phyloP scores from a whole-genome alignment of 352 stramenopile species.

The Globisporangium rhizosaccharum region DNA sequence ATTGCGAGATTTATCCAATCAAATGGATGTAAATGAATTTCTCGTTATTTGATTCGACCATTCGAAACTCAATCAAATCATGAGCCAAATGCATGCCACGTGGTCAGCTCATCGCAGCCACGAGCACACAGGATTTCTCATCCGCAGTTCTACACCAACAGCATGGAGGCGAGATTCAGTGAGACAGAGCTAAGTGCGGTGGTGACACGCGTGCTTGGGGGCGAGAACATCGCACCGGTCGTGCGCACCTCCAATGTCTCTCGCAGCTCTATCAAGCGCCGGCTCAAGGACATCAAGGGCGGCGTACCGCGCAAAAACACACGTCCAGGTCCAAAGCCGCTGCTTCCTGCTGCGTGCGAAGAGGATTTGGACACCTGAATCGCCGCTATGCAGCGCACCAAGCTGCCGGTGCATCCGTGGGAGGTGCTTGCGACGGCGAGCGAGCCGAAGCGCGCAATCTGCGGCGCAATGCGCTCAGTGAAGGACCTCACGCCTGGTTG shows the following conservation, averaged over 20 bases:
- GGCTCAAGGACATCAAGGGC: not conserved
- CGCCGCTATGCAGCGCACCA: not conserved
- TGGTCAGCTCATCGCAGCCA: too few relatives aligned
- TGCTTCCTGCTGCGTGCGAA: not conserved
- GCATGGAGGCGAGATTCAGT: too few relatives aligned
- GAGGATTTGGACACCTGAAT: not conserved
- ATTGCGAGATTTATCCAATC: too few relatives aligned
- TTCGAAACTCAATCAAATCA: too few relatives aligned
- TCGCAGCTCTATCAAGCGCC: not conserved
- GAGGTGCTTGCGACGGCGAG: not conserved
- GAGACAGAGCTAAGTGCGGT: not conserved
- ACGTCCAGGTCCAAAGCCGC: not conserved
- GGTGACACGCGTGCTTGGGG: not conserved
- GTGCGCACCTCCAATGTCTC: not conserved
- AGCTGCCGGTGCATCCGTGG: not conserved
- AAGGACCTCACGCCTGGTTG: not conserved
- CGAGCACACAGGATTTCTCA: too few relatives aligned
- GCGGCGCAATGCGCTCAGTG: not conserved
- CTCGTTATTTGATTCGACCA: too few relatives aligned
- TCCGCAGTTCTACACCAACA: too few relatives aligned
- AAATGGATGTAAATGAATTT: too few relatives aligned
- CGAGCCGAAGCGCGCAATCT: not conserved
- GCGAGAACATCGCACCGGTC: not conserved
- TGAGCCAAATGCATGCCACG: too few relatives aligned
- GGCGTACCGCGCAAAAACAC: not conserved